phyloP scores from a whole-genome alignment of 2,329 filamentous ascomycete species.

The Chrysoporthe cubensis region DNA sequence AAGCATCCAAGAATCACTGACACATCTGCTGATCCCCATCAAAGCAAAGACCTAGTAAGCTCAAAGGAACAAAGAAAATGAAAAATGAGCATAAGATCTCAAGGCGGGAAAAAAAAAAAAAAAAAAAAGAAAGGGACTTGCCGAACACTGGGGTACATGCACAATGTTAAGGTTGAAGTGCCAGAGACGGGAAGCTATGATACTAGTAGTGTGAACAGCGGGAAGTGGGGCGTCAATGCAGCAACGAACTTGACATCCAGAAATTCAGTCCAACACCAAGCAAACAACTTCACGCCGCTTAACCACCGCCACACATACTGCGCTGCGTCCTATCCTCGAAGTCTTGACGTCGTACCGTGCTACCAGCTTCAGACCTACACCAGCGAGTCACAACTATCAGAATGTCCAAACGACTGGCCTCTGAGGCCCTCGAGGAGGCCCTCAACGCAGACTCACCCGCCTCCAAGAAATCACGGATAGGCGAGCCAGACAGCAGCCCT shows the following conservation, averaged over 20 bases:
- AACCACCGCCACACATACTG: not conserved
- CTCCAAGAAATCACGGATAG: conserved; percentile 61
- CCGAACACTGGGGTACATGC: too few relatives aligned
- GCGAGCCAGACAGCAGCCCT: conserved; percentile 39
- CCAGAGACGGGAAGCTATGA: conserved; percentile 22
- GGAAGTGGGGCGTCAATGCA: conserved; percentile 21
- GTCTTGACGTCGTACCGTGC: too few relatives aligned
- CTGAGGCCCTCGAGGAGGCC: conserved; percentile 63
- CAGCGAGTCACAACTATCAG: conserved; percentile 34
- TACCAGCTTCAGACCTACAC: conserved; percentile 27
- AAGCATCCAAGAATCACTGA: too few relatives aligned
- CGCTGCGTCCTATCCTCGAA: not conserved
- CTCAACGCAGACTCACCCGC: conserved; percentile 59
- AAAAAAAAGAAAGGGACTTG: too few relatives aligned
- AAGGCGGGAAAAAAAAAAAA: not conserved
- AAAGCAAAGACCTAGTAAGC: too few relatives aligned
- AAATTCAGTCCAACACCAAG: conserved; percentile 1
- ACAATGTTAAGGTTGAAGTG: not conserved
- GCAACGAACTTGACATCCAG: conserved; percentile 7
- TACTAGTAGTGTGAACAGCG: conserved; percentile 19
- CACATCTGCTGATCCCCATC: too few relatives aligned
- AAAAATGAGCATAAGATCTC: not conserved
- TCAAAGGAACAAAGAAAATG: not conserved
- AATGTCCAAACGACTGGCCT: conserved; percentile 56
- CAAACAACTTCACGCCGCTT: not conserved